These are phyloP conservation scores for Ophiostoma triangulosporum DNA, from an alignment of 2,329 filamentous ascomycete genomes.

Conservation along the genomic window DNA sequence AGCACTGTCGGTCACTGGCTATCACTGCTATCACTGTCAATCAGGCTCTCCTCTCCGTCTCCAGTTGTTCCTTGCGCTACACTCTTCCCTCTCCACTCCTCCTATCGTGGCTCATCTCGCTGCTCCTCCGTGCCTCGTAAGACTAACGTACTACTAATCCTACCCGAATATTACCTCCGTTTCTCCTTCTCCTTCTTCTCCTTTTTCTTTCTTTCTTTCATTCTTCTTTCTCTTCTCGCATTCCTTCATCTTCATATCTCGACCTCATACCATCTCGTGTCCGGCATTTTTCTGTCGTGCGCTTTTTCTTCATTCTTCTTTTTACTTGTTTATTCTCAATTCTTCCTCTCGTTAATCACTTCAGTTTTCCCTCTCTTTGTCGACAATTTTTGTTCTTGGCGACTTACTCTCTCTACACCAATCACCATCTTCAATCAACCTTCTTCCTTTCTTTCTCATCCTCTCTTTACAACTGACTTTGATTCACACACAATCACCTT, in stretches of 20 bases:
- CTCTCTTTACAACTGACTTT: too few species aligned
- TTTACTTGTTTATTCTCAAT: neutral
- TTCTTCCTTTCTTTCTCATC: neutral
- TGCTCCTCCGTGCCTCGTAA: too few species aligned
- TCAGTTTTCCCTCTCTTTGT: conserved; percentile 14
- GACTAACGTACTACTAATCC: too few species aligned
- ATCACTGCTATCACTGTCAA: neutral
- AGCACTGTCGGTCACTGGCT: neutral
- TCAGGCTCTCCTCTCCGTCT: neutral
- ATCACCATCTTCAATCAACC: neutral
- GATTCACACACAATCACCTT: too few species aligned
- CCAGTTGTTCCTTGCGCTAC: neutral
- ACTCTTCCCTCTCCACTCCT: neutral
- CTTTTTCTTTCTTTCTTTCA: neutral
- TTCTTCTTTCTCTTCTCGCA: neutral
- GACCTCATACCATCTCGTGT: neutral
- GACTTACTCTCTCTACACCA: conserved; percentile 3
- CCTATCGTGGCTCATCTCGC: neutral
- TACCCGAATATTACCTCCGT: neutral
- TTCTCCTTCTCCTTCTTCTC: neutral
- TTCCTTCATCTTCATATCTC: conserved; percentile 1
- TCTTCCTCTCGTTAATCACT: conserved; percentile 6
- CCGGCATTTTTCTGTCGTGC: neutral
- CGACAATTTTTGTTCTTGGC: conserved; percentile 1
- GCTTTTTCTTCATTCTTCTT: conserved; percentile 1